Evolutionary conservation across 148 eudicot genomes (phyloP), one percentile per base, ranked within the genome.

Genomic region (Spergularia marina): DNA sequence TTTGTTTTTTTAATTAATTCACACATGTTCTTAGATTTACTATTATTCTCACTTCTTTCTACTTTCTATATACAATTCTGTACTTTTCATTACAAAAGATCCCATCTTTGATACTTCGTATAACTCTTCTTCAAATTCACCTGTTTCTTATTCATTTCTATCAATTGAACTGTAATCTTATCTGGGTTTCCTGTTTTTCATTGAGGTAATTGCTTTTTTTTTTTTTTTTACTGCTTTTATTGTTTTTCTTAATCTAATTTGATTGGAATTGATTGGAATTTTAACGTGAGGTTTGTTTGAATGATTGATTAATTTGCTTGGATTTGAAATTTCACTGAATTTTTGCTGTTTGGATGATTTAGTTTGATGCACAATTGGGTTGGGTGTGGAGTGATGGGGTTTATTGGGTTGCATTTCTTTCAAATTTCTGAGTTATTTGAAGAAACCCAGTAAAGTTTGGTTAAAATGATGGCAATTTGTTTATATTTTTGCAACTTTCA

Each of bases 151-250:
- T 10, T 78, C 21, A 39, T 18, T 23, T 63, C 47, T 25, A 23
- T 66, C 1, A 65, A 10, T 71, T 71, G 12, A 16, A 64, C 63
- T 71, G 5, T 15, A 53, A 12, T 71, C 39, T 54, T 18, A 62
- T 63, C 44, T 71, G 63, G 63, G 70, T 36, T 23, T 54, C n/a
- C 44, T 0, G 5, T 17, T 78, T 73, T 71, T 64, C 13, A 30
- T 56, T 59, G 65, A 40, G 54, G 56, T 51, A 39, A 18, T 30
- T 39, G 53, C 55, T 40, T 23, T 8, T 30, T 16, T 52, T 39
- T 65, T 44, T 39, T 17, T 13, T 44, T 39, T 17, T 13, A 0
- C 0, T n/a, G 23, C 2, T 47, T 11, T 7, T 2, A 14, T 18
- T 23, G 12, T 0, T 13, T 7, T 51, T 68, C 25, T 68, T 68